Evolutionary conservation across 768 basidiomycete genomes (phyloP), one percentile per base, ranked within the genome.

Genomic region (Royoungia palumana): DNA sequence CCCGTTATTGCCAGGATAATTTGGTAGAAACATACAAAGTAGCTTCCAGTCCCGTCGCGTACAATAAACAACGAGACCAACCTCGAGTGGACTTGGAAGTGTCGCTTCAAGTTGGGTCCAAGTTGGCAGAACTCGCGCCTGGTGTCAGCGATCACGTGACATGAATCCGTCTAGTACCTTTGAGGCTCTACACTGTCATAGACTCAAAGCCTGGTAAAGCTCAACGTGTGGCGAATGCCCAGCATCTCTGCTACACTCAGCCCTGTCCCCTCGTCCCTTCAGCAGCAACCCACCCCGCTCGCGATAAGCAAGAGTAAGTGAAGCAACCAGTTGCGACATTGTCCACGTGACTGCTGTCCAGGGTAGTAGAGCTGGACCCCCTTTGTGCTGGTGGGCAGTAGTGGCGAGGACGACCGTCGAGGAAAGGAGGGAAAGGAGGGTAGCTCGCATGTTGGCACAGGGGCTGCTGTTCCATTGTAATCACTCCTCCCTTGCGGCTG

Each of bases 241-340:
- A 30, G 51, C 44, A 43, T 58, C 46, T 45, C 49, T 46, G 42
- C 41, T 49, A 11, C 35, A 36, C 4, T 49, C 52, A 9, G 34
- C 10, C 19, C 41, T 55, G 8, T 16, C 35, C 21, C 44, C 17
- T 21, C 61, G 61, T 17, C 56, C 57, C 3, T 67, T 67, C 16
- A 39, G 9, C 13, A 56, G 55, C 35, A 42, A 17, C 40, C 55
- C 51, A 20, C 51, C 42, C 41, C 53, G 55, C n/a, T 69, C 66
- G 36, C 37, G 62, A 43, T 62, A 35, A 20, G 61, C 59, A 38
- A 67, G 60, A 1, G 53, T 63, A 16, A 67, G 58, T 8, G 61
- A 56, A 19, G 66, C 66, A 16, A 67, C 66, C 13, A 67, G 66
- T 41, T 67, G 66, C 1, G 67, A 56, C 45, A 68, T 64, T 3